Percentiles rank a stretch among this genome's conserved stretches.
These are phyloP conservation scores for Globisporangium apiculatum DNA, from an alignment of 352 stramenopile genomes.

Conservation along the genomic window DNA sequence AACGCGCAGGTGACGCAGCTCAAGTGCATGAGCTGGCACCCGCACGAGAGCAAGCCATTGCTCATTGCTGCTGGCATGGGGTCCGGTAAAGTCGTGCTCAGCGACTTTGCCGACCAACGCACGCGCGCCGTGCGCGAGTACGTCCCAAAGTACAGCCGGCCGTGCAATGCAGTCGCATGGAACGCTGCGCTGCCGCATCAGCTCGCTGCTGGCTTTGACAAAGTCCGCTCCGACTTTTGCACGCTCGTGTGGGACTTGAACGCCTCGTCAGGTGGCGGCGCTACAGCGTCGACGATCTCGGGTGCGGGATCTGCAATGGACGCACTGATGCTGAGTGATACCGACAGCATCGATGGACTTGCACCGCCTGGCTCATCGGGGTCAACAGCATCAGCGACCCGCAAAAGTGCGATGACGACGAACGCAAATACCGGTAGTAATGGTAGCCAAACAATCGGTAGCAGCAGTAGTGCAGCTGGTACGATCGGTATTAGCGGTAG, in stretches of 20 bases:
- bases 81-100: conserved; percentile 77
- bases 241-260: conserved; percentile 84
- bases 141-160: conserved; percentile 71
- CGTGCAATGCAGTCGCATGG: conserved; percentile 81
- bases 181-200: conserved; percentile 70
- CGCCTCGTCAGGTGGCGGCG: conserved; percentile 17
- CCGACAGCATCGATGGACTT: conserved; percentile 13
- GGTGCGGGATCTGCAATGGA: conserved; percentile 7
- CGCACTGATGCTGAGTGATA: conserved; percentile 18
- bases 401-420: not conserved
- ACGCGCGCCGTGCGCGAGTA: conserved; percentile 63
- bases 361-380: no score
- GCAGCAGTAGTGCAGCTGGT: not conserved
- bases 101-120: conserved; percentile 69
- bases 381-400: conserved; percentile 5
- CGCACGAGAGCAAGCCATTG: conserved; percentile 62
- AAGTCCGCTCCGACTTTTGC: conserved; percentile 81
- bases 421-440: no score
- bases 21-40: conserved; percentile 83
- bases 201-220: conserved; percentile 79
- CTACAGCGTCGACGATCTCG: conserved; percentile 12
- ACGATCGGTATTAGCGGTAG: conserved; percentile 6
- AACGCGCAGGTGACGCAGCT: conserved; percentile 68
- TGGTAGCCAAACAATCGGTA: not conserved
- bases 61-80: conserved; percentile 70